Evolutionary conservation across 1,284 basidiomycete genomes (phyloP).

Genomic region (Ceratobasidium sp.): DNA sequence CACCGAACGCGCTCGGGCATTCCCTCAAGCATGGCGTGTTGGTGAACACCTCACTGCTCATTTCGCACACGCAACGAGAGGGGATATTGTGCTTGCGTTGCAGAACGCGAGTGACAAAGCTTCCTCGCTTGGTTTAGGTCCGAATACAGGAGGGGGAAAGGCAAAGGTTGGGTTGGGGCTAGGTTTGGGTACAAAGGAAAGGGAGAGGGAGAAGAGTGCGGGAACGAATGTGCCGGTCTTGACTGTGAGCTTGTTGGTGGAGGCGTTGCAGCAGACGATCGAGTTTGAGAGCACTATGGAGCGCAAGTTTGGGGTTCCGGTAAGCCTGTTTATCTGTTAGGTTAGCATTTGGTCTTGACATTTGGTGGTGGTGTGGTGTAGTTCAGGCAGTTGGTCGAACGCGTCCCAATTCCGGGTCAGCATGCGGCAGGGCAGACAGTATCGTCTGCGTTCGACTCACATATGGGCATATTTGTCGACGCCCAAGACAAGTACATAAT

Average conservation of each 20-base stretch:
- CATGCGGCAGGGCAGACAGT: conserved; percentile 65
- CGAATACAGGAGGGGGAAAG: neutral
- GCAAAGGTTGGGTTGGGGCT: conserved; percentile 4
- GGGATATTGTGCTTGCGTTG: conserved; percentile 28
- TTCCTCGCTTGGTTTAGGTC: neutral
- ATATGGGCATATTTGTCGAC: conserved; percentile 93
- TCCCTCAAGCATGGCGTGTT: conserved; percentile 85
- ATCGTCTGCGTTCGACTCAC: conserved; percentile 88
- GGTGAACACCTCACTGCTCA: conserved; percentile 81
- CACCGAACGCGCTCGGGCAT: conserved; percentile 83
- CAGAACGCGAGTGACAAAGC: conserved; percentile 29
- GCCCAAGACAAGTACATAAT: conserved; percentile 88
- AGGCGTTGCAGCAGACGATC: conserved; percentile 82
- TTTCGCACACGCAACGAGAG: conserved; percentile 82
- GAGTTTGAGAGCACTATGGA: conserved; percentile 86
- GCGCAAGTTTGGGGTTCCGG: conserved; percentile 81
- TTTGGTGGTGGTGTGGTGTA: neutral
- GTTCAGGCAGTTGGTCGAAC: conserved; percentile 43
- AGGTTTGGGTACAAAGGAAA: conserved; percentile 40
- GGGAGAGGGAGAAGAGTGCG: conserved; percentile 49
- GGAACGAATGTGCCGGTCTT: conserved; percentile 60
- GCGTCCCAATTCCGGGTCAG: conserved; percentile 19
- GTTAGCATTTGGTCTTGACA: neutral
- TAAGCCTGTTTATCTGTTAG: conserved; percentile 56
- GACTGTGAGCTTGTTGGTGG: conserved; percentile 80